These are phyloP conservation scores for Pycnococcus provasolii DNA, from an alignment of 139 green algal genomes.

Conservation along the genomic window DNA sequence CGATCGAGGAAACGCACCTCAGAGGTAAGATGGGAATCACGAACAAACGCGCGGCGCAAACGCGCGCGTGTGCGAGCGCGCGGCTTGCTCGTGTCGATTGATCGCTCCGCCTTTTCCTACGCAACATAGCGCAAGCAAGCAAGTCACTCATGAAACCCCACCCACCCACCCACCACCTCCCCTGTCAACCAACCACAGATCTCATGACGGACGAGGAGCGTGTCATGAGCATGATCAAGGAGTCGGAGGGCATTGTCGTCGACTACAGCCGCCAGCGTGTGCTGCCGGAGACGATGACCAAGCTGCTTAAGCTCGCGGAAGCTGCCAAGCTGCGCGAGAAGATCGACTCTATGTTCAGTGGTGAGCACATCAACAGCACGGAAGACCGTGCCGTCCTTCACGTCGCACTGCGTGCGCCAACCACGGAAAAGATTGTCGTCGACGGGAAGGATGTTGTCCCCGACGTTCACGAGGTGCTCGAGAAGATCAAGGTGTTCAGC, in stretches of 20 bases:
- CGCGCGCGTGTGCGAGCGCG: too few relatives aligned
- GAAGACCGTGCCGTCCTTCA: conserved; percentile 95
- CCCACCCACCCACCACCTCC: too few relatives aligned
- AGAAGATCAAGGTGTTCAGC: conserved; percentile 93
- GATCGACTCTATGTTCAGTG: conserved; percentile 89
- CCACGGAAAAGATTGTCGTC: conserved; percentile 64
- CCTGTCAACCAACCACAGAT: neutral
- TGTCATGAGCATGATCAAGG: conserved; percentile 36
- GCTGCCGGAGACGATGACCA: conserved; percentile 71
- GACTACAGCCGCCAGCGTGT: conserved; percentile 81
- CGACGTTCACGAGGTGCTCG: conserved; percentile 91
- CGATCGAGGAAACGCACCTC: too few relatives aligned
- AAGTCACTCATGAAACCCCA: too few relatives aligned
- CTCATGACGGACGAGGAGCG: conserved; percentile 23
- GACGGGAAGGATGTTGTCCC: conserved; percentile 85
- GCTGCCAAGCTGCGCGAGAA: conserved; percentile 70
- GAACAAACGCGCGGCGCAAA: too few relatives aligned
- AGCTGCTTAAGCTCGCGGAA: conserved; percentile 43
- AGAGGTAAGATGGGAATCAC: too few relatives aligned
- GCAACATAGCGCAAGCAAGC: too few relatives aligned
- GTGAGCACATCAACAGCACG: conserved; percentile 88
- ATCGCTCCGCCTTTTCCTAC: too few relatives aligned
- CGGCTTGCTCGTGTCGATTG: too few relatives aligned
- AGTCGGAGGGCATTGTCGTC: conserved; percentile 72
- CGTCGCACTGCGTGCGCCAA: conserved; percentile 71